phyloP scores from a whole-genome alignment of 352 stramenopile species.

The Phytophthora ohioensis region DNA sequence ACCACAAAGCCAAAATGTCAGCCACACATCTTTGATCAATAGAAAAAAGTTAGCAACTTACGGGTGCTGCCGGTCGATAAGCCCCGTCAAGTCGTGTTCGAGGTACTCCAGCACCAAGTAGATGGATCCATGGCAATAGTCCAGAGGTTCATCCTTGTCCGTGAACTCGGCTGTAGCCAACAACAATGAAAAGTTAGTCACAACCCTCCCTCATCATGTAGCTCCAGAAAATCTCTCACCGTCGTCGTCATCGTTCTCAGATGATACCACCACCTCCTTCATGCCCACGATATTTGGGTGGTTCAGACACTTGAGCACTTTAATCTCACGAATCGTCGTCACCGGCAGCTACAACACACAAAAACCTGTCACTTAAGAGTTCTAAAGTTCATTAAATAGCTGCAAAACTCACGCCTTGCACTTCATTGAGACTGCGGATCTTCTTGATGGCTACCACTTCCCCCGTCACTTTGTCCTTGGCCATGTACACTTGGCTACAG shows the following conservation, averaged over 20 bases:
- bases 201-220: not conserved
- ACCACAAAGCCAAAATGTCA: not conserved
- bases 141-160: constrained; percentile 83
- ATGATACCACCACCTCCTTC: constrained; percentile 95
- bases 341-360: constrained; percentile 82
- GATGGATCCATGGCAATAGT: constrained; percentile 89
- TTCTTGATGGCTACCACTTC: constrained; percentile 93
- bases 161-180: constrained; percentile 67
- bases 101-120: constrained; percentile 91
- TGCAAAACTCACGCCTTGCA: constrained; percentile 75
- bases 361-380: constrained; percentile 3
- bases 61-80: constrained; percentile 88
- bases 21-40: not conserved
- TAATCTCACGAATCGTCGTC: constrained; percentile 98
- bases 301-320: constrained; percentile 97
- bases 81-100: constrained; percentile 89
- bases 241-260: constrained; percentile 86
- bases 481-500: constrained; percentile 89
- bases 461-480: constrained; percentile 84
- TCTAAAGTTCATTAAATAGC: not conserved
- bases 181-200: constrained; percentile 5
- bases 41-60: constrained; percentile 35
- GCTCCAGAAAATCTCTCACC: constrained; percentile 38
- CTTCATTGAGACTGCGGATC: constrained; percentile 91
- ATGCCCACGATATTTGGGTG: constrained; percentile 97